Conservation (phyloP, 1,139 yeast genomes). For the Pichia kudriavzevii region DNA sequence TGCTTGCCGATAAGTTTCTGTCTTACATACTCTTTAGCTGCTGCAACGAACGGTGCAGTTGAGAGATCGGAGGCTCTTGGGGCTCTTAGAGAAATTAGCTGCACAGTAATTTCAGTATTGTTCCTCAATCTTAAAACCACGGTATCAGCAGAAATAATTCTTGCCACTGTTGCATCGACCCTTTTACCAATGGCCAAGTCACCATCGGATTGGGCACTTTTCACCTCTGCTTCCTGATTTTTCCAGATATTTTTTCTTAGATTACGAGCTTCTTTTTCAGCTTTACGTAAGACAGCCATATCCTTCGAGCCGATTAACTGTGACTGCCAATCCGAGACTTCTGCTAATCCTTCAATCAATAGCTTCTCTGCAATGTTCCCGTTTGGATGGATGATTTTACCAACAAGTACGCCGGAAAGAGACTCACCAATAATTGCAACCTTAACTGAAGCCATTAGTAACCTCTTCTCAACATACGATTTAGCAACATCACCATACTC, state of each 20-base stretch:
- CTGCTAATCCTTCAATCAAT: constrained; percentile 63
- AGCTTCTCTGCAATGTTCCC: constrained; percentile 70
- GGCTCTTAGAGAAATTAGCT: constrained; percentile 64
- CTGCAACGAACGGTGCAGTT: constrained; percentile 50
- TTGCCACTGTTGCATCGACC: constrained; percentile 48
- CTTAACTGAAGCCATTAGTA: constrained; percentile 57
- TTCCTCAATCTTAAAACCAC: constrained; percentile 42
- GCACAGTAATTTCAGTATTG: constrained; percentile 53
- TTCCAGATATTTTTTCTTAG: constrained; percentile 61
- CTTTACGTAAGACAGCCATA: constrained; percentile 56
- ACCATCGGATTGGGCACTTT: constrained; percentile 17
- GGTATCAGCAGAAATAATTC: constrained; percentile 66
- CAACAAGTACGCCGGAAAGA: constrained; percentile 58
- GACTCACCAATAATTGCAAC: constrained; percentile 54
- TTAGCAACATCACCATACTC: constrained; percentile 63
- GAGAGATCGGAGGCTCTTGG: constrained; percentile 60
- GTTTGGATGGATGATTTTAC: constrained; percentile 53
- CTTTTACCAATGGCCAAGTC: constrained; percentile 39
- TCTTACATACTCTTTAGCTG: constrained; percentile 70
- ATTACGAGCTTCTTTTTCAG: constrained; percentile 62
- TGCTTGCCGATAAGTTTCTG: constrained; percentile 61
- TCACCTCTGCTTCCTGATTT: constrained; percentile 21
- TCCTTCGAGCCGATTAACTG: constrained; percentile 56
- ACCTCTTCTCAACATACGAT: constrained; percentile 55
- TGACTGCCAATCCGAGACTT: constrained; percentile 79